phyloP scores from a whole-genome alignment of 352 stramenopile genomes.

The Phytophthora vignae region DNA sequence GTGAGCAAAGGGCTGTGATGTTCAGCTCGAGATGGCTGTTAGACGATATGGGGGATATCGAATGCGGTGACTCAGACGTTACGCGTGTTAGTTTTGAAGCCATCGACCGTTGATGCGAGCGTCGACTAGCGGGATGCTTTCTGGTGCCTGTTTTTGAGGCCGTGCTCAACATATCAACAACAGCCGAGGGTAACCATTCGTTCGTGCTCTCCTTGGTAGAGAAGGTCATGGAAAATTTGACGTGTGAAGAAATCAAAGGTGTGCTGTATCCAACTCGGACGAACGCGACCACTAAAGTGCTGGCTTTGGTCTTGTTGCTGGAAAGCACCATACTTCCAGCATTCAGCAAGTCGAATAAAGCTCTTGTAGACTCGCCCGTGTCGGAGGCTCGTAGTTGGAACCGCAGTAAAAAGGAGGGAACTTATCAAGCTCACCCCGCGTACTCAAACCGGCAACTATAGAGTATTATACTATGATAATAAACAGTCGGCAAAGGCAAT shows the following conservation, averaged over 20 bases:
- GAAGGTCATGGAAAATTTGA: no score
- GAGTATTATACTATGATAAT: neutral
- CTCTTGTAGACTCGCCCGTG: neutral
- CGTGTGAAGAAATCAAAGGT: no score
- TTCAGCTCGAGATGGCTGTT: neutral
- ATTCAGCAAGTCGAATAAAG: neutral
- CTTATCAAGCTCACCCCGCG: neutral
- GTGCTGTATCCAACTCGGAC: no score
- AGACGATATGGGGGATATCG: neutral
- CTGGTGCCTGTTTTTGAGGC: neutral
- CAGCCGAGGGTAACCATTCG: neutral
- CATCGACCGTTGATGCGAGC: neutral
- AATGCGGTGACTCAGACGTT: neutral
- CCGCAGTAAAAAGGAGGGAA: constrained; percentile 16
- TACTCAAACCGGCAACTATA: constrained; percentile 2
- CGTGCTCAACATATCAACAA: neutral
- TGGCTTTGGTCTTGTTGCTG: neutral
- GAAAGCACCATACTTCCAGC: constrained; percentile 6
- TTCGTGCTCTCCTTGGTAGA: no score
- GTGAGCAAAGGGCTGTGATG: no score
- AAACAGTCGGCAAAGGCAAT: constrained; percentile 11
- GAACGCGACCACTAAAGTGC: neutral
- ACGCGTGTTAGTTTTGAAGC: neutral
- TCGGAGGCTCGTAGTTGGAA: constrained; percentile 6
- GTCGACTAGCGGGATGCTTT: neutral